Evolutionary conservation across 2,329 filamentous ascomycete species (phyloP), one percentile per base, ranked within the genome.

Genomic region (Neofusicoccum cordaticola): DNA sequence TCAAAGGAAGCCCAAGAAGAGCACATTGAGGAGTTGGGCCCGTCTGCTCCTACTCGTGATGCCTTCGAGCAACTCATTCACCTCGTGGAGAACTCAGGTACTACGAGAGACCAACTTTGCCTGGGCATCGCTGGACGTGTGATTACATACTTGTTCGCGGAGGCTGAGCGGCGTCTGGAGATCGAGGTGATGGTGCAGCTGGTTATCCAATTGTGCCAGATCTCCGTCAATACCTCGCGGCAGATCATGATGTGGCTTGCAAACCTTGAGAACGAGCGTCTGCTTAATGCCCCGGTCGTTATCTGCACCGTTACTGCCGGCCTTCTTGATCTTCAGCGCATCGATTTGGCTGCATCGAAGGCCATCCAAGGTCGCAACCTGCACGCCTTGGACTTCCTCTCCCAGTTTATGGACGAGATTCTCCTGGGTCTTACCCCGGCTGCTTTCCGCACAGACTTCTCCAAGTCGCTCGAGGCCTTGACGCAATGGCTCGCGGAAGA

Each of bases 391-490:
- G 87, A 92, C 64, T 90, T 96, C 73, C 83, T 98, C n/a, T 87
- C 89, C 60, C 88, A 88, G 48, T 82, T 97, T 48, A 82, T 97
- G 68, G 90, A 95, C 68, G 86, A 92, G 48, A 86, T 93, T 0
- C 80, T 97, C 8, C 85, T 96, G 57, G 91, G 87, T 69, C 91
- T 93, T 53, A 87, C 88, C 50, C 91, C 92, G 0, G 85, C 90
- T 44, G 90, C 90, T 1, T 81, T 97, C 53, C 90, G 92, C 70
- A 88, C 93, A 1, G 93, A 98, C 77, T 96, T 97, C 72, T 88
- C 92, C 6, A 85, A 87, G 67, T 96, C 92, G 65, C 83, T 97
- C 63, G 89, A 94, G 68, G 90, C 88, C 52, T 88, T 95, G 45
- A 93, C 90, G 80, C 81, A 86, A 52, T 97, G 93, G 92, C 85